Evolutionary conservation across 345 rosid genomes (phyloP).

Genomic region (Reutealis trisperma): DNA sequence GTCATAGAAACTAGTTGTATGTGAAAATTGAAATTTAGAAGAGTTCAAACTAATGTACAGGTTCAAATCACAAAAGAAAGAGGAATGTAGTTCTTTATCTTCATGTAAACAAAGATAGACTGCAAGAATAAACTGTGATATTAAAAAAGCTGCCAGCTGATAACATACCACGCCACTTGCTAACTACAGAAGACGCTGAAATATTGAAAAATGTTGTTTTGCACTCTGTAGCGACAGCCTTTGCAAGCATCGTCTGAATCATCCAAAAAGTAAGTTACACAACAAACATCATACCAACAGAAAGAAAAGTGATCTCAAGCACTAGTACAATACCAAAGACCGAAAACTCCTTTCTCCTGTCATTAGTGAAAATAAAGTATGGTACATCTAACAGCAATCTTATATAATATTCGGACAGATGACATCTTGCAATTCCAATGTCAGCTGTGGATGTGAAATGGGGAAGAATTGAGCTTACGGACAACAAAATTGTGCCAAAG

Average conservation of each 20-base stretch:
- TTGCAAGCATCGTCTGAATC: slow-evolving; percentile 97
- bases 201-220: slow-evolving; percentile 96
- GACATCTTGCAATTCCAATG: neutral
- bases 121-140: neutral
- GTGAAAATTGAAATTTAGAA: neutral
- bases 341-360: neutral
- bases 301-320: neutral
- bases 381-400: neutral
- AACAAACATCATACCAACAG: neutral
- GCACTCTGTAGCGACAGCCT: slow-evolving; percentile 99
- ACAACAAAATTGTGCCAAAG: neutral
- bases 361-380: neutral
- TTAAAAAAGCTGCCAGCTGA: neutral
- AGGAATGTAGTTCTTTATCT: neutral
- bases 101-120: neutral
- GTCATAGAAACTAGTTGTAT: neutral
- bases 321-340: neutral
- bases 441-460: neutral
- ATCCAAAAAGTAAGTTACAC: slow-evolving; percentile 17
- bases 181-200: slow-evolving; percentile 96
- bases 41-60: too few relatives aligned
- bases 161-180: slow-evolving; percentile 95
- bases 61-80: neutral
- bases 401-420: neutral
- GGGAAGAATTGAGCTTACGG: neutral